Conservation (phyloP, 1,284 basidiomycete genomes). For the Tilletia indica region DNA sequence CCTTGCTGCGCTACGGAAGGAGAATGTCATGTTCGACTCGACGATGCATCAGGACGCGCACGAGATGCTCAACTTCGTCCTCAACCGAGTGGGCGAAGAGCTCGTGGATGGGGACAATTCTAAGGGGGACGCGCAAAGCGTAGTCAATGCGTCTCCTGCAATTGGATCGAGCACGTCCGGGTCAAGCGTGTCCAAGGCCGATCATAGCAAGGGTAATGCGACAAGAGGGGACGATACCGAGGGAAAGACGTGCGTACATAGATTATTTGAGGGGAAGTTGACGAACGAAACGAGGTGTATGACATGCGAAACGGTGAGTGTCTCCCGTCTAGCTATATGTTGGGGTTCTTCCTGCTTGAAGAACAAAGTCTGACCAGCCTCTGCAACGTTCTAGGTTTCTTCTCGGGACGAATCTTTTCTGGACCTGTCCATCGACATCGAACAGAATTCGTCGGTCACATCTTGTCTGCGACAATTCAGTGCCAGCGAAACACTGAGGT, state of each 20-base stretch:
- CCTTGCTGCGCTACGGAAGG: slow-evolving; percentile 41
- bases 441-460: slow-evolving; percentile 92
- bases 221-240: slow-evolving; percentile 27
- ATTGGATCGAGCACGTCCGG: not conserved
- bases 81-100: slow-evolving; percentile 91
- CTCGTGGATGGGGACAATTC: slow-evolving; percentile 67
- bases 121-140: not conserved
- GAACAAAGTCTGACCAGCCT: not conserved
- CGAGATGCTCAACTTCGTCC: slow-evolving; percentile 90
- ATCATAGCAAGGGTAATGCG: not conserved
- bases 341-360: not conserved
- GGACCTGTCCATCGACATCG: slow-evolving; percentile 95
- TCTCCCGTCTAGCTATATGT: not conserved
- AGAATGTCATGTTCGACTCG: slow-evolving; percentile 49
- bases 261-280: slow-evolving; percentile 84
- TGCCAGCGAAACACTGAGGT: slow-evolving; percentile 94
- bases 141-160: not conserved
- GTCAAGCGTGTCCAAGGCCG: not conserved
- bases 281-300: slow-evolving; percentile 96
- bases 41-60: slow-evolving; percentile 77
- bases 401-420: slow-evolving; percentile 93
- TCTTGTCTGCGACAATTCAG: slow-evolving; percentile 93
- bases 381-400: slow-evolving; percentile 67
- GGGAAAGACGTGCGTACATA: slow-evolving; percentile 77
- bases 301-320: slow-evolving; percentile 71